Conservation (phyloP, 305 asterid genomes). For the Solanum hybrid region DNA sequence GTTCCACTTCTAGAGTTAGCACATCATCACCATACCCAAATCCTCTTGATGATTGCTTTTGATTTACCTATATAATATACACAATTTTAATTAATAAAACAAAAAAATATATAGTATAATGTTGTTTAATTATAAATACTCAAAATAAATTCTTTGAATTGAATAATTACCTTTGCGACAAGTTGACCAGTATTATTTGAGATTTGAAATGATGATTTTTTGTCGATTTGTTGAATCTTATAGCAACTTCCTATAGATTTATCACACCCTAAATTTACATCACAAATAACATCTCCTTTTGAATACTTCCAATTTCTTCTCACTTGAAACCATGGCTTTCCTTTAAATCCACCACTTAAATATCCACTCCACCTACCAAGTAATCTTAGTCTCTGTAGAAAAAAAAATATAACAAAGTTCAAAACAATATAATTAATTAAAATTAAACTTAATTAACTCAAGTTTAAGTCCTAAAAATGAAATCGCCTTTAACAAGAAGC, state of each 20-base stretch:
- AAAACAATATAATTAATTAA: background rate
- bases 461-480: background rate
- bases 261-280: constrained; percentile 30
- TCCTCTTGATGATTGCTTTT: constrained; percentile 34
- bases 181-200: constrained; percentile 32
- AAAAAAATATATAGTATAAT: too few species aligned
- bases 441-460: background rate
- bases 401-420: background rate
- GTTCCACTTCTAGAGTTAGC: constrained; percentile 35
- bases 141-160: background rate
- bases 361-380: constrained; percentile 60
- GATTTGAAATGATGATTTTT: constrained; percentile 44
- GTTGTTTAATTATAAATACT: background rate
- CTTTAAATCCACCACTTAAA: constrained; percentile 17
- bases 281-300: constrained; percentile 26
- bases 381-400: constrained; percentile 34
- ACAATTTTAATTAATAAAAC: background rate
- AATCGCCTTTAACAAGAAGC: background rate
- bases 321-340: constrained; percentile 56
- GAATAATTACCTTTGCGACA: constrained; percentile 48
- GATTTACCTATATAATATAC: constrained; percentile 5
- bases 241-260: constrained; percentile 21
- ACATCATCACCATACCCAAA: constrained; percentile 48
- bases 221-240: constrained; percentile 23
- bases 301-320: constrained; percentile 29